Base-by-base conservation (phyloP, 805 yeast genomes). In the Yarrowia deformans region DNA sequence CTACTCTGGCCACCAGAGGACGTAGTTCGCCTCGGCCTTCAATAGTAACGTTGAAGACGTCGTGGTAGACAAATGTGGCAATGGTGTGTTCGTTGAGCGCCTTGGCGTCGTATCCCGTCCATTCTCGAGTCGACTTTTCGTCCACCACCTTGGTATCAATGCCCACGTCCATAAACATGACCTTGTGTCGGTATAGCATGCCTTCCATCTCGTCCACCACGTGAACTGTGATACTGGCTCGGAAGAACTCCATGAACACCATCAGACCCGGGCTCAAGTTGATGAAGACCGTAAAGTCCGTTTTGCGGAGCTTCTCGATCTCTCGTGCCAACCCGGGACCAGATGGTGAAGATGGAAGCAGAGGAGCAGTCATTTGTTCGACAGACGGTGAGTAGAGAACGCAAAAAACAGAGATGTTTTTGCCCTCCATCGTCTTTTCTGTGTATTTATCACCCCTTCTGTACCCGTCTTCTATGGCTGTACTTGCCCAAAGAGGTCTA, bases 141-240 rank as follows among this genome's bases (percentile, higher is more conserved):
- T 56, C 29, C 23, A 40, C 63, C 48, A 56, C 63, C 48, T 56
- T 56, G 37, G 63, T 56, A 56, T 56, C 63, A 8, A 56, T 56
- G 8, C 63, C 63, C 4, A 56, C 63, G 8, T 56, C 63, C 48
- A 40, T 56, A 16, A 40, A 56, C 63, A 56, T 56, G 39, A 56
- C 48, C 23, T 56, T 56, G 14, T 56, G 63, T 8, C 63, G 46
- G 39, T 56, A 56, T 16, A 56, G 48, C 39, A 56, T 56, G 2
- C 63, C 63, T 12, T 56, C 63, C 29, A 42, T 42, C 14, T 56
- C 63, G 37, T 56, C 63, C 1, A 56, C 32, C 18, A 56, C 37
- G 3, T 56, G 63, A 39, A 42, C 48, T 1, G 63, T 56, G 48
- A 56, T 56, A 10, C 48, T 40, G 23, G 63, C 63, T 16, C 63